Conservation (phyloP, 768 basidiomycete genomes). For the Pulveroboletus ravenelii region DNA sequence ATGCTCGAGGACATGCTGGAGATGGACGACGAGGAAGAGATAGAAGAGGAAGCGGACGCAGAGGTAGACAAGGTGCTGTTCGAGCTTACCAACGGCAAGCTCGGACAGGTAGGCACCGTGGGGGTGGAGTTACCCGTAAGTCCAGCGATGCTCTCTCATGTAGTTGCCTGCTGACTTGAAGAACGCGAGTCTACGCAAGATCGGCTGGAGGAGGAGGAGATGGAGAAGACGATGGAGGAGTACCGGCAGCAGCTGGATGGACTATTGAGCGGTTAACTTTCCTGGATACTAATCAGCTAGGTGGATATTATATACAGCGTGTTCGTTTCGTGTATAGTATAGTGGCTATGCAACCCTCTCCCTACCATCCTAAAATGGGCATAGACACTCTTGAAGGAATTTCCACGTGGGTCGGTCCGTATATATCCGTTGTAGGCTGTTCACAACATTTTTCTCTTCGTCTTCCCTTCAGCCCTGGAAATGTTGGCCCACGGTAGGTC, state of each 20-base stretch:
- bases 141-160: conserved; percentile 8
- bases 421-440: conserved; percentile 17
- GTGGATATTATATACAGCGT: neutral
- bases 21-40: conserved; percentile 88
- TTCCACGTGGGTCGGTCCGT: conserved; percentile 22
- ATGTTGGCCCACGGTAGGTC: conserved; percentile 58
- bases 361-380: conserved; percentile 5
- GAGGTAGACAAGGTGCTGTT: conserved; percentile 97
- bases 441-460: conserved; percentile 12
- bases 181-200: conserved; percentile 51
- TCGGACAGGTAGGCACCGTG: conserved; percentile 79
- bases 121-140: conserved; percentile 73
- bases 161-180: conserved; percentile 5
- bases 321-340: conserved; percentile 8
- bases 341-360: no score
- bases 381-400: neutral
- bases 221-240: conserved; percentile 83
- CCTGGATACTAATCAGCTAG: conserved; percentile 1
- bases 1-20: conserved; percentile 95
- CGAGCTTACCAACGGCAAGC: conserved; percentile 91
- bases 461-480: conserved; percentile 20
- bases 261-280: conserved; percentile 51
- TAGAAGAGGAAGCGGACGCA: conserved; percentile 94
- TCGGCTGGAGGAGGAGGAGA: conserved; percentile 71
- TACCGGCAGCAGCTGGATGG: conserved; percentile 89